phyloP scores from a whole-genome alignment of 1,284 basidiomycete species.

The Tetrapyrgos nigripes region DNA sequence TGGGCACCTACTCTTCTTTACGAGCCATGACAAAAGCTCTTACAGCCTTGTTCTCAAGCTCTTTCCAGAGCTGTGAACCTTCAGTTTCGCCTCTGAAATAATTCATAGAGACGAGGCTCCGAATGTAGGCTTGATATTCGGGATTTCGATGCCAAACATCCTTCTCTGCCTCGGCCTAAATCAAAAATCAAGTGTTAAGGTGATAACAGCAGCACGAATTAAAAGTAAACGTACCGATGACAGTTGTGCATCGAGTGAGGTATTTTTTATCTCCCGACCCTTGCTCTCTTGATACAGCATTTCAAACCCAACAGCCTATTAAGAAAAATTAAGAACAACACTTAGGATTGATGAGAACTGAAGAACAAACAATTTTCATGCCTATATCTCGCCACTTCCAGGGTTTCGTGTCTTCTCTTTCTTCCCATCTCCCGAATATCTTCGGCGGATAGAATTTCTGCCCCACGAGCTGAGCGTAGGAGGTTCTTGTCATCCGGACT shows the following conservation, averaged over 20 bases:
- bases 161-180: constrained; percentile 64
- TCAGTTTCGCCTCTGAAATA: constrained; percentile 82
- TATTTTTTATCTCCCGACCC: constrained; percentile 47
- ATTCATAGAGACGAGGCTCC: constrained; percentile 63
- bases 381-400: constrained; percentile 85
- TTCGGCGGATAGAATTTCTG: constrained; percentile 94
- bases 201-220: constrained; percentile 22
- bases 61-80: constrained; percentile 79
- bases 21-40: constrained; percentile 68
- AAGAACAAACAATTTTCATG: constrained; percentile 82
- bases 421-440: constrained; percentile 81
- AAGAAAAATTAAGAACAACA: background rate
- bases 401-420: constrained; percentile 64
- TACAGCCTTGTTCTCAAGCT: constrained; percentile 74
- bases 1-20: constrained; percentile 65
- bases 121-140: constrained; percentile 74
- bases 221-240: constrained; percentile 48
- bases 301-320: constrained; percentile 90
- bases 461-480: constrained; percentile 91
- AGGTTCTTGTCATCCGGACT: constrained; percentile 84
- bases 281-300: constrained; percentile 90
- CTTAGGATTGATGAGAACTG: background rate
- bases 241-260: constrained; percentile 42
- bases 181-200: background rate
- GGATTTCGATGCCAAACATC: constrained; percentile 68